Evolutionary conservation across 1,139 yeast species (phyloP).

Genomic region (Yamadazyma aaseri): DNA sequence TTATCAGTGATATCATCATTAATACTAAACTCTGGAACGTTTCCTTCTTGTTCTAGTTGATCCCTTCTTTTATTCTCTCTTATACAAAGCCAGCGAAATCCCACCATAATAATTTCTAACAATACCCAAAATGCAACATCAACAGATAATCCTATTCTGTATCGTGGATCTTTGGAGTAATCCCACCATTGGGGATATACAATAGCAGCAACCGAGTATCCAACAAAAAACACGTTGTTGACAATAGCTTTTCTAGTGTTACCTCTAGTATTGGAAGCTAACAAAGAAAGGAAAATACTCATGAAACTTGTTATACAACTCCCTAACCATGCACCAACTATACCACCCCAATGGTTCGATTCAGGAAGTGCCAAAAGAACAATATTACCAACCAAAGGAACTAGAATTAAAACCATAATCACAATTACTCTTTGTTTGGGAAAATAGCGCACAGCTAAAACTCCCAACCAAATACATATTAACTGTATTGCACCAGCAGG

Average conservation of each 20-base stretch:
- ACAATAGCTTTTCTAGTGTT: slow-evolving; percentile 21
- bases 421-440: slow-evolving; percentile 17
- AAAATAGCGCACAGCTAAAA: slow-evolving; percentile 6
- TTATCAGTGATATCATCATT: slow-evolving; percentile 19
- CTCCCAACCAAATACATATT: too few species aligned
- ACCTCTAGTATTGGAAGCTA: slow-evolving; percentile 21
- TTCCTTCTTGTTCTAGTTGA: slow-evolving; percentile 10
- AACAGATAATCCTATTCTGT: slow-evolving; percentile 13
- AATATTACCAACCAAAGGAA: slow-evolving; percentile 16
- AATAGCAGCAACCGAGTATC: slow-evolving; percentile 14
- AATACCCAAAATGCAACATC: slow-evolving; percentile 11
- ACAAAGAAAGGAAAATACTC: slow-evolving; percentile 11
- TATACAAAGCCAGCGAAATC: slow-evolving; percentile 8
- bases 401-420: slow-evolving; percentile 14
- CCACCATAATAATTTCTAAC: slow-evolving; percentile 7
- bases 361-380: slow-evolving; percentile 13
- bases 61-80: slow-evolving; percentile 11
- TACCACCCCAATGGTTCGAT: slow-evolving; percentile 18
- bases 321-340: slow-evolving; percentile 20
- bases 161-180: slow-evolving; percentile 14
- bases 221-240: slow-evolving; percentile 17
- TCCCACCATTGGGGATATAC: slow-evolving; percentile 17
- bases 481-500: slow-evolving; percentile 20
- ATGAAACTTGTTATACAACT: slow-evolving; percentile 12
- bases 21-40: slow-evolving; percentile 15